Evolutionary conservation across 768 basidiomycete genomes (phyloP).

Genomic region (Baorangia bicolor): DNA sequence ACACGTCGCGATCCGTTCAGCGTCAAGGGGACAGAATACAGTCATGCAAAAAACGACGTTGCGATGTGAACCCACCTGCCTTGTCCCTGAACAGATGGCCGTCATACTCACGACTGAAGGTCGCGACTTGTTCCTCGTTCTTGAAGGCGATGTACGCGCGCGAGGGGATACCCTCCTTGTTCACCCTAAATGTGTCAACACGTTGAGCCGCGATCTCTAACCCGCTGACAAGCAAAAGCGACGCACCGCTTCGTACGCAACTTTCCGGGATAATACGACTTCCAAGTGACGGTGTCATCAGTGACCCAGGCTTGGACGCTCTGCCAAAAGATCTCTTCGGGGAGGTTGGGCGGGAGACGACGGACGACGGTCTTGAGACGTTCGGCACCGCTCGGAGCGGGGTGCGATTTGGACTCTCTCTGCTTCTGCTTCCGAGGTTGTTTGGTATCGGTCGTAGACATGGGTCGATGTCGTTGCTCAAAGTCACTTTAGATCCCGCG

Average conservation of each 20-base stretch:
- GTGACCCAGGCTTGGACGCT: conserved; percentile 84
- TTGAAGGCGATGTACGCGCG: conserved; percentile 93
- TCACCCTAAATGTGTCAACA: no score
- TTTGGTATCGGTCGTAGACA: conserved; percentile 23
- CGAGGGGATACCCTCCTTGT: conserved; percentile 83
- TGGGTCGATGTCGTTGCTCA: neutral
- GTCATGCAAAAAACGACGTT: no score
- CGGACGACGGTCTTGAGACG: conserved; percentile 87
- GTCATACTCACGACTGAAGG: conserved; percentile 83
- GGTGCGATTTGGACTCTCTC: conserved; percentile 35
- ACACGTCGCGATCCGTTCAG: neutral
- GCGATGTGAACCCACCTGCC: conserved; percentile 53
- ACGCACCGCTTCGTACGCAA: conserved; percentile 60
- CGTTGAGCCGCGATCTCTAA: neutral
- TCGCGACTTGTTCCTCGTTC: conserved; percentile 63
- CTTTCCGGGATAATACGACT: conserved; percentile 65
- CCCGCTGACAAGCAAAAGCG: neutral
- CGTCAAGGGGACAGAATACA: no score
- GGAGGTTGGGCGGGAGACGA: conserved; percentile 86
- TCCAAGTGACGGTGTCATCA: conserved; percentile 70
- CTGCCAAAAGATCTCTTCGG: conserved; percentile 92
- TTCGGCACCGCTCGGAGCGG: conserved; percentile 39
- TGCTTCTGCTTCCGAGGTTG: conserved; percentile 25
- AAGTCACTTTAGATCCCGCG: neutral
- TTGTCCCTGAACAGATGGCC: conserved; percentile 93